A percentile compares a stretch with the other conserved stretches of the same genome.
These are phyloP conservation scores for Schwanniomyces vanrijiae DNA, from an alignment of 805 yeast species.

Conservation along the genomic window DNA sequence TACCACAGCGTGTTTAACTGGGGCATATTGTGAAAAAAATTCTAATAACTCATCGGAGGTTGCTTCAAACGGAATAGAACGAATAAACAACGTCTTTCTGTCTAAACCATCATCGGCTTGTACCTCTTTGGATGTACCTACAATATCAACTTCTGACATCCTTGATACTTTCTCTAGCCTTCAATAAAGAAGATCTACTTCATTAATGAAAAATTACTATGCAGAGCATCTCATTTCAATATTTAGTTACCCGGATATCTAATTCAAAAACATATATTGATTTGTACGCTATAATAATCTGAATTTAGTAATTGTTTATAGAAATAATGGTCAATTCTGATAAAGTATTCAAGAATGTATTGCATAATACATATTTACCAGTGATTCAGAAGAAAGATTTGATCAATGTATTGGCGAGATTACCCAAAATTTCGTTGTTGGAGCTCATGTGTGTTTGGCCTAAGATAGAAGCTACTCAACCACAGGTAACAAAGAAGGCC, in stretches of 20 bases:
- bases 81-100: slow-evolving; percentile 74
- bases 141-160: slow-evolving; percentile 1
- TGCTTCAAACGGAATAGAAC: slow-evolving; percentile 79
- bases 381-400: slow-evolving; percentile 21
- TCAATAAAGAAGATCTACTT: background rate
- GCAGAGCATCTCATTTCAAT: slow-evolving; percentile 1
- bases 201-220: background rate
- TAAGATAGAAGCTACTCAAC: slow-evolving; percentile 27
- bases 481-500: slow-evolving; percentile 13
- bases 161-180: background rate
- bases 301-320: background rate
- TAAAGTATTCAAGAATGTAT: slow-evolving; percentile 17
- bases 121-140: background rate
- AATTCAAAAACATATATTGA: background rate
- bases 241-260: slow-evolving; percentile 1
- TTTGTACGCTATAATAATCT: background rate
- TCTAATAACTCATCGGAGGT: slow-evolving; percentile 80
- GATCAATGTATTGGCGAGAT: slow-evolving; percentile 20
- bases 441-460: slow-evolving; percentile 38
- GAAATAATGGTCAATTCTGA: slow-evolving; percentile 3
- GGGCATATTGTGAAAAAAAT: slow-evolving; percentile 88
- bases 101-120: slow-evolving; percentile 41
- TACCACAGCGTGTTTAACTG: slow-evolving; percentile 91
- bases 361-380: slow-evolving; percentile 42
- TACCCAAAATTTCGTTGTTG: slow-evolving; percentile 31